Evolutionary conservation across 306 rosid genomes (phyloP).

Genomic region (Pyrus bretschneideri): DNA sequence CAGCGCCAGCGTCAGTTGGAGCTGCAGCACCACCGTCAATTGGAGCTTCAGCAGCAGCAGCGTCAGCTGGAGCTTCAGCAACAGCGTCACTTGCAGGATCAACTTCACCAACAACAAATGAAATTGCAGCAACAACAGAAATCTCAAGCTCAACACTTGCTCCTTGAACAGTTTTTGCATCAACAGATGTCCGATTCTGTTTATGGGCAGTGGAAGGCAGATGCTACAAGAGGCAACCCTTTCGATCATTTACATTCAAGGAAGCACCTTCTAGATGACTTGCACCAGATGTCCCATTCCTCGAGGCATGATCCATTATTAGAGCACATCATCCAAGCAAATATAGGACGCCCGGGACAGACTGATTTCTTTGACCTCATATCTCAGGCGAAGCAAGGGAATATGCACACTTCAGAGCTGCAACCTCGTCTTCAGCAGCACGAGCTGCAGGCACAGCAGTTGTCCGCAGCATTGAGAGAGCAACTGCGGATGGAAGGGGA

Average conservation of each 20-base stretch:
- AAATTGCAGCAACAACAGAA: conserved; percentile 55
- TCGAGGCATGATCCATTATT: conserved; percentile 46
- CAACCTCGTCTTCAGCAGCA: background rate
- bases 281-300: conserved; percentile 41
- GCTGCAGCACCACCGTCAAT: conserved; percentile 17
- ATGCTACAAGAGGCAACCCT: conserved; percentile 40
- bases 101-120: conserved; percentile 45
- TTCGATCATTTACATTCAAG: conserved; percentile 45
- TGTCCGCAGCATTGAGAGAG: conserved; percentile 51
- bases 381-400: conserved; percentile 50
- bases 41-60: conserved; percentile 24
- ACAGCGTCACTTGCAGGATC: conserved; percentile 22
- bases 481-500: conserved; percentile 55
- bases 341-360: conserved; percentile 44
- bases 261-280: conserved; percentile 35
- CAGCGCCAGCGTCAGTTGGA: conserved; percentile 12
- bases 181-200: conserved; percentile 46
- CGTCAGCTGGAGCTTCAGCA: conserved; percentile 45
- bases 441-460: conserved; percentile 51
- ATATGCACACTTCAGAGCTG: conserved; percentile 40
- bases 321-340: conserved; percentile 56
- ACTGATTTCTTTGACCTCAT: conserved; percentile 47
- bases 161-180: conserved; percentile 53
- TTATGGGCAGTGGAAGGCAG: conserved; percentile 43
- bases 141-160: conserved; percentile 48